These are phyloP conservation scores for Yamadazyma atlantica DNA, from an alignment of 1,139 yeast genomes.

Conservation along the genomic window DNA sequence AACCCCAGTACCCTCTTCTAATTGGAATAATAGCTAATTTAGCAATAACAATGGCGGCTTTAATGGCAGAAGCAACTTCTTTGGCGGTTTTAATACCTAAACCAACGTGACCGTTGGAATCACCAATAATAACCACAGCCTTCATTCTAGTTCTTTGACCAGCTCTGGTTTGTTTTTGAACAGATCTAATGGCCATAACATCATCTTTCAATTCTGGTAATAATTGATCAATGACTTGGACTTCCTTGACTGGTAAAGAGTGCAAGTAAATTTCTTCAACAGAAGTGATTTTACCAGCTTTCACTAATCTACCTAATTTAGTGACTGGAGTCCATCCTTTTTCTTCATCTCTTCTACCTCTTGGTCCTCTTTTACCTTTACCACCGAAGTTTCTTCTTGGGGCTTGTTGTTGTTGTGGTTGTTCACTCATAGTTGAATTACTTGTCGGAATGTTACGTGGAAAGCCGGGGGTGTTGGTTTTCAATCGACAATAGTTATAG, in stretches of 20 bases:
- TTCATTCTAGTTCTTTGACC: conserved; percentile 99
- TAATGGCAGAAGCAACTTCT: conserved; percentile 99
- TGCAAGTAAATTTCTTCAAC: conserved; percentile 99
- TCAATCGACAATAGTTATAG: conserved; percentile 67
- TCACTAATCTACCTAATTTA: conserved; percentile 99
- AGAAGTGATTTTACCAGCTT: conserved; percentile 96
- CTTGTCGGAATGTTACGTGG: conserved; percentile 86
- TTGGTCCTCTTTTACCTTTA: conserved; percentile 55
- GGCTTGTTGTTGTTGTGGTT: conserved; percentile 36
- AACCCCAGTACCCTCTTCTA: conserved; percentile 99
- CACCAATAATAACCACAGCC: conserved; percentile 99
- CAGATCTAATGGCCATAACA: conserved; percentile 99
- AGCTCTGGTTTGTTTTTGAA: conserved; percentile 99
- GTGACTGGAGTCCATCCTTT: conserved; percentile 99
- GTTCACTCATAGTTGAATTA: conserved; percentile 64
- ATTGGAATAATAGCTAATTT: conserved; percentile 98
- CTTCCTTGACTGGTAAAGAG: conserved; percentile 99
- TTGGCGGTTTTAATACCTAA: conserved; percentile 99
- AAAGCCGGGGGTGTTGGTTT: conserved; percentile 88
- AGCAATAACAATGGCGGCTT: conserved; percentile 99
- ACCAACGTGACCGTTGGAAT: conserved; percentile 99
- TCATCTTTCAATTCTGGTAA: conserved; percentile 96
- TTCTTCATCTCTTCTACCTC: conserved; percentile 83
- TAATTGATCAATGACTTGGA: conserved; percentile 96
- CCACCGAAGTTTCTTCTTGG: conserved; percentile 71